A percentile compares a stretch with the other conserved stretches of the same genome.
Conservation (phyloP, 1,284 basidiomycete species). For the Singerocomus rubriflavus region DNA sequence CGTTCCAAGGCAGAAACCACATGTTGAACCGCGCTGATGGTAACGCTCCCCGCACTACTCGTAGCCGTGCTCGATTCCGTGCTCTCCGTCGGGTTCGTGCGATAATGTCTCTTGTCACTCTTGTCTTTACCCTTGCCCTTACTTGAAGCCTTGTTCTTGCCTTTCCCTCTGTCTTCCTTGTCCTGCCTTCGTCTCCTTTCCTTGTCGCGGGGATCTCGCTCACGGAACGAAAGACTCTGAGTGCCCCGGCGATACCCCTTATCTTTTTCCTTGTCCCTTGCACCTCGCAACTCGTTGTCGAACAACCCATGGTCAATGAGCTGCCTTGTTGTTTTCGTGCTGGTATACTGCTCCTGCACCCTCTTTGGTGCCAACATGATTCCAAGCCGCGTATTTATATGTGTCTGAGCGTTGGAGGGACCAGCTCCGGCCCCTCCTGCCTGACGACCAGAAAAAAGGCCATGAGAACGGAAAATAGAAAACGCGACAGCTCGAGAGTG, state of each 20-base stretch:
- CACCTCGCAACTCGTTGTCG: constrained; percentile 38
- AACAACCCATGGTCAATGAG: constrained; percentile 66
- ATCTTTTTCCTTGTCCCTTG: constrained; percentile 8
- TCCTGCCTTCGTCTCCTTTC: constrained; percentile 20
- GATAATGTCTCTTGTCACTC: constrained; percentile 15
- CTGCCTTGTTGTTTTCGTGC: constrained; percentile 69
- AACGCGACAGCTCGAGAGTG: constrained; percentile 75
- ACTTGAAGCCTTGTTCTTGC: constrained; percentile 23
- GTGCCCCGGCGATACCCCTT: constrained; percentile 12
- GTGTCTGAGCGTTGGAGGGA: constrained; percentile 22
- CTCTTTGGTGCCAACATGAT: constrained; percentile 67
- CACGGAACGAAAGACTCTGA: constrained; percentile 16
- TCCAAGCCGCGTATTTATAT: constrained; percentile 42
- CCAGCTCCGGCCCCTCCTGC: constrained; percentile 3
- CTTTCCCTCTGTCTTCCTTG: constrained; percentile 19
- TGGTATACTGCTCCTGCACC: constrained; percentile 75
- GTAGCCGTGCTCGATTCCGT: constrained; percentile 31
- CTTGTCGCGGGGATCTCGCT: constrained; percentile 15
- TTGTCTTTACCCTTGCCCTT: constrained; percentile 27
- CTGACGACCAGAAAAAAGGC: constrained; percentile 31
- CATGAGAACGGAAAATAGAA: constrained; percentile 67
- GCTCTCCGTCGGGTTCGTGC: constrained; percentile 21
- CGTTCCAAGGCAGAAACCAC: constrained; percentile 11
- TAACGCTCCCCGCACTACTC: constrained; percentile 32
- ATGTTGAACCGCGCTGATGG: constrained; percentile 4